Evolutionary conservation across 2,329 filamentous ascomycete genomes (phyloP).

Genomic region (Beauveria pseudobassiana): DNA sequence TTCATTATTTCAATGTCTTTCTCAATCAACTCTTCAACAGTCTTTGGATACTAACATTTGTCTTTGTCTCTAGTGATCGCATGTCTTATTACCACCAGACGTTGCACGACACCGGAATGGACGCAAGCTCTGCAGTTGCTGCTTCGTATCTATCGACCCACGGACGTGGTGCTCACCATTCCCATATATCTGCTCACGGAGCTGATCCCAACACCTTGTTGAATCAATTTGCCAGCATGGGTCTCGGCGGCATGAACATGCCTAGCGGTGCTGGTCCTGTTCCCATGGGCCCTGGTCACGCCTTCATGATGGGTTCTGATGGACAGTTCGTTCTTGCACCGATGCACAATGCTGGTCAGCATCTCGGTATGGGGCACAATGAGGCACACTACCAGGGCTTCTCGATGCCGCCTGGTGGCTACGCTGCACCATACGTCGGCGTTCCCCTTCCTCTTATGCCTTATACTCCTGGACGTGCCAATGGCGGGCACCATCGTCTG

Average conservation of each 20-base stretch:
- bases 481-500: slow-evolving; percentile 36
- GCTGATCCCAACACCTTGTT: slow-evolving; percentile 25
- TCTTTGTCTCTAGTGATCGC: slow-evolving; percentile 15
- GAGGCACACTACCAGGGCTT: slow-evolving; percentile 28
- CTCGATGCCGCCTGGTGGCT: slow-evolving; percentile 25
- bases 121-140: slow-evolving; percentile 24
- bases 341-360: slow-evolving; percentile 24
- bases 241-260: slow-evolving; percentile 29
- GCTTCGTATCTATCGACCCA: slow-evolving; percentile 25
- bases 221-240: slow-evolving; percentile 30
- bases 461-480: slow-evolving; percentile 44
- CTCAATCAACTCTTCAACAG: neutral
- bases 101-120: slow-evolving; percentile 26
- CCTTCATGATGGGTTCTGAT: slow-evolving; percentile 32
- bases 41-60: neutral
- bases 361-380: slow-evolving; percentile 27
- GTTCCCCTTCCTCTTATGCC: slow-evolving; percentile 36
- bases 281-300: slow-evolving; percentile 26
- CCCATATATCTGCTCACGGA: slow-evolving; percentile 23
- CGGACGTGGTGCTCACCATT: slow-evolving; percentile 21
- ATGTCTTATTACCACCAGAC: slow-evolving; percentile 29
- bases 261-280: slow-evolving; percentile 21
- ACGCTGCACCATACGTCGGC: slow-evolving; percentile 29
- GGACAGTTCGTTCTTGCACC: slow-evolving; percentile 31
- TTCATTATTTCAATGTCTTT: neutral